Evolutionary conservation across 1,284 basidiomycete species (phyloP), one percentile per base, ranked within the genome.

Genomic region (Wallemia mellicola): DNA sequence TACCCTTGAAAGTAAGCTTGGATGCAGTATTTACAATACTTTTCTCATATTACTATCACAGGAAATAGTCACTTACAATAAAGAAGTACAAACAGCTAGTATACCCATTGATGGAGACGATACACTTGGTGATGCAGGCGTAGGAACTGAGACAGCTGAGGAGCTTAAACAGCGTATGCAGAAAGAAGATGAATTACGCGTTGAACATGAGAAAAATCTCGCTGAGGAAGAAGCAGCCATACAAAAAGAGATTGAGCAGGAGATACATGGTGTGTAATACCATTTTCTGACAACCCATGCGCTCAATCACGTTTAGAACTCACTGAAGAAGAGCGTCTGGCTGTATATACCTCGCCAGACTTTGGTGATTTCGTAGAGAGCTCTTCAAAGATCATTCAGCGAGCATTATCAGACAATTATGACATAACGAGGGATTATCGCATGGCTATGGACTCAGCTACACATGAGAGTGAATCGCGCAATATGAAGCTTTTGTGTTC

Each of bases 361-460:
- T 95, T 96, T 68, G 71, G 83, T 27, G 83, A 88, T 63, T 99
- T 98, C 68, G 80, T 99, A 7, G 87, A 95, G 67, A 80, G 84
- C 64, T 88, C 85, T n/a, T 85, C 83, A 27, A 92, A 89, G 71
- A 88, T 98, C 58, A 80, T 95, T 9, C 87, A 96, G 68, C 77
- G 94, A 59, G 94, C 91, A n/a, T 71, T 98, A 62, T 92, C 86
- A 66, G 92, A 96, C 67, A 79, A 79, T 24, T 99, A 99, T 69
- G 94, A 98, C 69, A 95, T 95, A 67, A 85, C 91, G 64, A 81
- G 83, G 57, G 92, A 98, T 71, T 99, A 99, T 68, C 86, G 84
- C 9, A 28, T 32, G 24, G 57, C 24, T 54, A 28, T 60, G 25
- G 86, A 91, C 64, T 17, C 5, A 3, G 38, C 38, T 22, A 22